phyloP scores from a whole-genome alignment of 139 green algal species.

The Tetradesmus lagerheimii region DNA sequence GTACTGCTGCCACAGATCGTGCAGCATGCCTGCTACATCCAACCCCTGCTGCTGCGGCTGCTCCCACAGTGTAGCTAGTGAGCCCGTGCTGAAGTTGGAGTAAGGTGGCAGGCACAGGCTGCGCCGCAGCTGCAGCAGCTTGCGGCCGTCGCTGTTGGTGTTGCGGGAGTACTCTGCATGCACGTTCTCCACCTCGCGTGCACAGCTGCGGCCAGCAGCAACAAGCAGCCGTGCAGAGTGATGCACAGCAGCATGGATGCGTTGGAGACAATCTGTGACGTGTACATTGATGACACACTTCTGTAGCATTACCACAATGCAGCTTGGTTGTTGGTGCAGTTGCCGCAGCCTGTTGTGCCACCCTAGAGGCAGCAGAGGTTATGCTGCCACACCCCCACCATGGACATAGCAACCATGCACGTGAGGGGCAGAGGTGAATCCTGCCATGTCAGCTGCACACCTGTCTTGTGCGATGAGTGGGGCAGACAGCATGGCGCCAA shows the following conservation, averaged over 20 bases:
- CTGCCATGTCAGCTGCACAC: neutral
- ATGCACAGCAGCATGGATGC: neutral
- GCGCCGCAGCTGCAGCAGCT: constrained; percentile 65
- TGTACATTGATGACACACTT: too few relatives aligned
- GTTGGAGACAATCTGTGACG: too few relatives aligned
- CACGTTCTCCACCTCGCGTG: constrained; percentile 60
- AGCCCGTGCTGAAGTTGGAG: constrained; percentile 59
- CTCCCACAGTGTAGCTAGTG: constrained; percentile 56
- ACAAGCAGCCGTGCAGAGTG: neutral
- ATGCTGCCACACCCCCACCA: too few relatives aligned
- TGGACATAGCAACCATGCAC: too few relatives aligned
- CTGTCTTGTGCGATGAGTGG: constrained; percentile 55
- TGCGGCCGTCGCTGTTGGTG: constrained; percentile 62
- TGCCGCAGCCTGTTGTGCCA: too few relatives aligned
- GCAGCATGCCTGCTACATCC: constrained; percentile 48
- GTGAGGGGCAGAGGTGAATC: too few relatives aligned
- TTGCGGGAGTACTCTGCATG: constrained; percentile 57
- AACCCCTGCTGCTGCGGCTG: constrained; percentile 37
- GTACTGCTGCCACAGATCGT: constrained; percentile 50
- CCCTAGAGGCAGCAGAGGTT: too few relatives aligned
- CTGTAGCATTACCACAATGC: too few relatives aligned
- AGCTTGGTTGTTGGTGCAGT: too few relatives aligned
- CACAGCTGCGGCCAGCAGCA: neutral
- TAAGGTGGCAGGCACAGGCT: constrained; percentile 41
- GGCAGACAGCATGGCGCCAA: constrained; percentile 56